Conservation (phyloP, 2,329 filamentous ascomycete genomes). For the Fusarium sp. region DNA sequence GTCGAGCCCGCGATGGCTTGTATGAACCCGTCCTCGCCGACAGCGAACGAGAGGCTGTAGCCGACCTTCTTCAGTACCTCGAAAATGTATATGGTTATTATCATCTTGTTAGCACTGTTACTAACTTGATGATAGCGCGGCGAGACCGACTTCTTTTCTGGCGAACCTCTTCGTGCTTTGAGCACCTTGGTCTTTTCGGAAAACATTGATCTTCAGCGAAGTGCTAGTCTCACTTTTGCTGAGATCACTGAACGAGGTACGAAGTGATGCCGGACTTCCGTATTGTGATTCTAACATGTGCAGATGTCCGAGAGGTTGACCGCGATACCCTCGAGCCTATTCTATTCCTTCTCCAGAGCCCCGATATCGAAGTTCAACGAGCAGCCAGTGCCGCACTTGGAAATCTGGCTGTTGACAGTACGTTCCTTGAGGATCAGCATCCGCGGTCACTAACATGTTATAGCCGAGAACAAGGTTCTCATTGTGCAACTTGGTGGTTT, state of each 20-base stretch:
- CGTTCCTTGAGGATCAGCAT: conserved; percentile 47
- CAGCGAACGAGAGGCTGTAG: conserved; percentile 95
- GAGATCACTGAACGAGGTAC: conserved; percentile 98
- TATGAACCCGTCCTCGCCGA: conserved; percentile 93
- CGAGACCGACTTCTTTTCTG: conserved; percentile 98
- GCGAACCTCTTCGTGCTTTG: conserved; percentile 91
- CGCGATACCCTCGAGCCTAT: conserved; percentile 96
- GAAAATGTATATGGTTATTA: conserved; percentile 81
- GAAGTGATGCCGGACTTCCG: conserved; percentile 28
- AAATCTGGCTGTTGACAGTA: conserved; percentile 97
- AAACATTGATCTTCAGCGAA: conserved; percentile 97
- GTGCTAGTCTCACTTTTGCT: conserved; percentile 97
- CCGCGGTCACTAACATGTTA: conserved; percentile 56
- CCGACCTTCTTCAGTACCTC: conserved; percentile 93
- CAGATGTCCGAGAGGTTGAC: conserved; percentile 97
- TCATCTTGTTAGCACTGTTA: conserved; percentile 4
- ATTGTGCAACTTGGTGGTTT: conserved; percentile 95
- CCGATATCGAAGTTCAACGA: conserved; percentile 96
- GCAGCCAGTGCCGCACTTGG: conserved; percentile 96
- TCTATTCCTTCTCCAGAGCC: conserved; percentile 91
- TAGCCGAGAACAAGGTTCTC: conserved; percentile 96
- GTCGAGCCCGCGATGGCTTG: conserved; percentile 82
- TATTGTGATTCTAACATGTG: conserved; percentile 25
- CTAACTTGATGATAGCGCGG: conserved; percentile 74
- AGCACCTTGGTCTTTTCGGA: conserved; percentile 98